Conservation (phyloP, 306 rosid genomes). For the Rosa lucieae region DNA sequence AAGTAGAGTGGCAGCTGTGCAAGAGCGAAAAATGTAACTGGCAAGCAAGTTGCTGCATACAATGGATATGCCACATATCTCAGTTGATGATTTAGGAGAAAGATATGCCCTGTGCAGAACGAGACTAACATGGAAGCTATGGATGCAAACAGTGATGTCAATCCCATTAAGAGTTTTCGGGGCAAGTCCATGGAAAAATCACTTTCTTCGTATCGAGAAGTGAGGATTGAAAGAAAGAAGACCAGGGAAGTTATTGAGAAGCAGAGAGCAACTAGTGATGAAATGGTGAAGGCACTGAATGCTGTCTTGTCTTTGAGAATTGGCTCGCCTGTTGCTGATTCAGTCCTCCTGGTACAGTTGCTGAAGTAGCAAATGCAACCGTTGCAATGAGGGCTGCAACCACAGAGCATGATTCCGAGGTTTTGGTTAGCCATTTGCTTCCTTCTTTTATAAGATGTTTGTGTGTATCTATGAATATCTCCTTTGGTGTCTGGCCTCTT, state of each 20-base stretch:
- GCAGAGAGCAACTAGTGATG: slow-evolving; percentile 34
- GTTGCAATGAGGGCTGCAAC: slow-evolving; percentile 66
- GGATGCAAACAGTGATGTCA: slow-evolving; percentile 48
- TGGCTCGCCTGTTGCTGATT: slow-evolving; percentile 38
- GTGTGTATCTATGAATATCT: slow-evolving; percentile 45
- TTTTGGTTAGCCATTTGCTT: slow-evolving; percentile 46
- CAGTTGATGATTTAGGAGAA: slow-evolving; percentile 30
- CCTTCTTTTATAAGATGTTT: slow-evolving; percentile 23
- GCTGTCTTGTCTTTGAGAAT: slow-evolving; percentile 20
- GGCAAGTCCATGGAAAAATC: slow-evolving; percentile 43
- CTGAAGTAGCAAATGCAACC: slow-evolving; percentile 43
- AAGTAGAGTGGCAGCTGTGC: slow-evolving; percentile 51
- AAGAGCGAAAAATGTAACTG: slow-evolving; percentile 39
- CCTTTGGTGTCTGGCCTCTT: slow-evolving; percentile 30
- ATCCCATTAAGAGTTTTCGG: slow-evolving; percentile 37
- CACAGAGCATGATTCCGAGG: slow-evolving; percentile 58
- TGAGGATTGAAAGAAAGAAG: slow-evolving; percentile 48
- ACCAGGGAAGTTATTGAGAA: slow-evolving; percentile 35
- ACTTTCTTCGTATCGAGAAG: slow-evolving; percentile 40
- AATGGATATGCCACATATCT: slow-evolving; percentile 35
- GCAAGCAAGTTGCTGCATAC: slow-evolving; percentile 44
- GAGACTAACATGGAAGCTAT: slow-evolving; percentile 45
- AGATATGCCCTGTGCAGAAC: slow-evolving; percentile 45
- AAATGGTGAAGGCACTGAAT: slow-evolving; percentile 26
- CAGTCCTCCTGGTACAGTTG: slow-evolving; percentile 46